Evolutionary conservation across 2,329 filamentous ascomycete genomes (phyloP), one percentile per base, ranked within the genome.

Genomic region (Remersonia thermophila): DNA sequence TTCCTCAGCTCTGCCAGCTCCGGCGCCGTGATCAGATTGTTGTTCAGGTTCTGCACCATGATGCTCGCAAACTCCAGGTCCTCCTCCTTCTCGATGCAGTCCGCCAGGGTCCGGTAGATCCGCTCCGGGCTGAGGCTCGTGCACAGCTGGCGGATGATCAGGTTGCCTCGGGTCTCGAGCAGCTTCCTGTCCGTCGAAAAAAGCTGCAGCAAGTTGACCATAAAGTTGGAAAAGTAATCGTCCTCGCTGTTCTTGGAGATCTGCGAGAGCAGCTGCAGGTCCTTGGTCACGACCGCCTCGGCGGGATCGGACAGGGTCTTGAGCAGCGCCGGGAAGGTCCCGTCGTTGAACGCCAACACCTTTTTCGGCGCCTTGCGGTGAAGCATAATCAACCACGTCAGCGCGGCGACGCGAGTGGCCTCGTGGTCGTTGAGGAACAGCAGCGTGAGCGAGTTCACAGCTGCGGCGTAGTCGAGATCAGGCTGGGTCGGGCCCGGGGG

Each of bases 21-120:
- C 1, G 93, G 91, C 0, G 93, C 91, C 2, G 93, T 98, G 47
- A 98, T 95, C 37, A 98, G 77, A 51, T 98, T 98, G 58, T 98
- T 98, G 63, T 98, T 98, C 35, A 98, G 69, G 51, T 96, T 96
- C 57, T 98, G 91, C 20, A 98, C 86, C 91, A 98, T 98, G 50
- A 98, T 96, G 55, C 89, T 95, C 12, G 91, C 89, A 59, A 98
- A 98, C 56, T 98, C 93, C 29, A 98, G 77, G 55, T 98, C 91
- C 60, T 96, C 91, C 57, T 98, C 91, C 53, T 87, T 93, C 57
- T 96, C 91, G 8, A 98, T 82, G 48, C 91, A 95, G 50, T 98
- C 91, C 17, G 91, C 93, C 45, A 98, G 68, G 2, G 86, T 96
- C 23, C 91, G 77, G 53, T 96, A 98, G 40, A 98, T 98, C 31